Evolutionary conservation across 2,329 filamentous ascomycete genomes (phyloP), one percentile per base, ranked within the genome.

Genomic region (Venturia nashicola): DNA sequence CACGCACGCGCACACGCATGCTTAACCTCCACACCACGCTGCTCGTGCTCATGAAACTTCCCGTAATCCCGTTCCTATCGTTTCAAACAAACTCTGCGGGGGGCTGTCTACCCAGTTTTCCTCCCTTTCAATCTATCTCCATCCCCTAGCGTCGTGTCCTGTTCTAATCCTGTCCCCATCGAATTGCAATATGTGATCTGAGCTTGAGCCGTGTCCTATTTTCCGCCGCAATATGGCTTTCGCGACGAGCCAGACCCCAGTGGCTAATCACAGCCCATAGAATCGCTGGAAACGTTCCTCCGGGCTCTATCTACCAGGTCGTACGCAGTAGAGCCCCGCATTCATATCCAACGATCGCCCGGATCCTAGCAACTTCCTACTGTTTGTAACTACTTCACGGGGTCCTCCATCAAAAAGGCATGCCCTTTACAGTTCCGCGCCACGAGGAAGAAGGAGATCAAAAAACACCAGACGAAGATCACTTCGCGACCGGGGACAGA

Each of bases 101-200:
- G 39, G 23, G 20, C 23, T 44, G 42, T 60, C 36, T 27, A 43
- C 59, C 57, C 59, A 42, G 20, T 5, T 27, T n/a, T 27, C 39
- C 36, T 11, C 16, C 42, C 8, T 43, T 27, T 60, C 59, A 60
- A 60, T 60, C 59, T 60, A 60, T 60, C 59, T 60, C 59, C 36
- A 60, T 60, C 59, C n/a, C 42, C 18, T 60, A 60, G 42, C 23
- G 59, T 60, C 59, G 59, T 60, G 59, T 42, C 27, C 59, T 42
- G 59, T 42, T 42, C 59, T 60, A 42, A 44, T 60, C 23, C 14
- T 60, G 36, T 42, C 39, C 11, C n/a, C 16, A 8, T 20, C 42
- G 59, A 23, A 34, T 60, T 44, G 39, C 23, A 60, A 60, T 60
- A 34, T 60, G 39, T 60, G 36, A 44, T 44, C 59, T 60, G 59